A percentile compares a stretch with the other conserved stretches of the same genome.
These are phyloP conservation scores for Brassica carinata DNA, from an alignment of 345 rosid species.

Conservation along the genomic window DNA sequence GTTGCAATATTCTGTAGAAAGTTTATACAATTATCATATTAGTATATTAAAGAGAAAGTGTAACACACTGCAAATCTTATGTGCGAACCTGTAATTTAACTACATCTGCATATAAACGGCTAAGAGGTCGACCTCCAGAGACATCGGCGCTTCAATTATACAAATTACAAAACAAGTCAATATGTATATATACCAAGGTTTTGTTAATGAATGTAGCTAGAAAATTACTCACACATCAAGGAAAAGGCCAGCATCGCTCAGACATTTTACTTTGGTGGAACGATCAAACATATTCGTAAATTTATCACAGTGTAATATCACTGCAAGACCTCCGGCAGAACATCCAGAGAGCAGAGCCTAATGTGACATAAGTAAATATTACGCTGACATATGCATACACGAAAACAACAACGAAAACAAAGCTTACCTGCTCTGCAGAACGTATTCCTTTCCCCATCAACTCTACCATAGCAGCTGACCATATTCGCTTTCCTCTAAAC, in stretches of 20 bases:
- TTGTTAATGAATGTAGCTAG: neutral
- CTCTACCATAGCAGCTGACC: neutral
- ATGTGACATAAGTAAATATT: neutral
- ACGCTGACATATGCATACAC: neutral
- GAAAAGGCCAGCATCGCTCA: conserved; percentile 93
- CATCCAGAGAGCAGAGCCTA: conserved; percentile 95
- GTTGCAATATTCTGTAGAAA: conserved; percentile 26
- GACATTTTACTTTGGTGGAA: conserved; percentile 75
- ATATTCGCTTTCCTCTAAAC: neutral
- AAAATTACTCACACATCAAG: conserved; percentile 71
- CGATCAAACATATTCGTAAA: conserved; percentile 62
- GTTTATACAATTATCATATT: neutral
- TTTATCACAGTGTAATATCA: conserved; percentile 81
- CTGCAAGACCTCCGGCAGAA: conserved; percentile 95
- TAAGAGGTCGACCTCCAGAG: conserved; percentile 76
- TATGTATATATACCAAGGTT: neutral
- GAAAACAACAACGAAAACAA: neutral
- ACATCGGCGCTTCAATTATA: conserved; percentile 66
- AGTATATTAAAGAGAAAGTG: neutral
- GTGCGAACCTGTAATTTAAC: conserved; percentile 72
- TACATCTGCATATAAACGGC: conserved; percentile 65
- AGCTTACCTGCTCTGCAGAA: neutral
- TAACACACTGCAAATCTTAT: neutral
- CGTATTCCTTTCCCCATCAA: neutral
- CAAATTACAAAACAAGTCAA: conserved; percentile 22